Evolutionary conservation across 352 stramenopile species (phyloP), one percentile per base, ranked within the genome.

Genomic region (Pythium plurisporium): DNA sequence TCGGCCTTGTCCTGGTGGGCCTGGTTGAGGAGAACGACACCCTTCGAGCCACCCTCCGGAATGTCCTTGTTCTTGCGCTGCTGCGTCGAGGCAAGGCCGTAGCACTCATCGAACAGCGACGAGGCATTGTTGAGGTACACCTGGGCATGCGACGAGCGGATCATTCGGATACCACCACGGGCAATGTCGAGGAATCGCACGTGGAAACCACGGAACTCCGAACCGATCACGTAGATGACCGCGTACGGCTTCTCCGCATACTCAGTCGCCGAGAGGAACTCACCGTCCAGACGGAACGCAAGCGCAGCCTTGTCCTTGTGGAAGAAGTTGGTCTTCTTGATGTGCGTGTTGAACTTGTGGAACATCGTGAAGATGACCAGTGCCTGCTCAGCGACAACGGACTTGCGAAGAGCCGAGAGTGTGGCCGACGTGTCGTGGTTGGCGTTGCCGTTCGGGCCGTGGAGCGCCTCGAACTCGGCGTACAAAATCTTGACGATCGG

Each of bases 31-130:
- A 99, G 74, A 31, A 96, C 70, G 1, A 99, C 96, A 37, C 86
- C 96, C 76, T 99, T 99, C 37, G 91, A 98, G 49, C 96, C 96
- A 42, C 96, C 96, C 70, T 99, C 96, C 2, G 96, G 96, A 59
- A 99, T 99, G 69, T 99, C 96, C 82, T 99, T 99, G 82, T 99
- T 99, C 79, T 99, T 99, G 36, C 97, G 85, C 67, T 99, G 96
- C 70, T 99, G 97, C 8, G 96, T 96, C 57, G 90, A 98, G 0
- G 95, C 95, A 5, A 99, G 73, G 11, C 87, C 87, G 72, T 99
- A 99, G 58, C 85, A 96, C 68, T 99, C 97, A 60, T 98, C 94
- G 60, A 97, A 99, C 38, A 98, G 95, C 46, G 91, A 90, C 33
- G 91, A 84, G 19, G 87, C 69, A 54, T 87, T 97, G 54, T 84